Conservation (phyloP, 2,329 filamentous ascomycete genomes). For the Bipolaris gigantea region DNA sequence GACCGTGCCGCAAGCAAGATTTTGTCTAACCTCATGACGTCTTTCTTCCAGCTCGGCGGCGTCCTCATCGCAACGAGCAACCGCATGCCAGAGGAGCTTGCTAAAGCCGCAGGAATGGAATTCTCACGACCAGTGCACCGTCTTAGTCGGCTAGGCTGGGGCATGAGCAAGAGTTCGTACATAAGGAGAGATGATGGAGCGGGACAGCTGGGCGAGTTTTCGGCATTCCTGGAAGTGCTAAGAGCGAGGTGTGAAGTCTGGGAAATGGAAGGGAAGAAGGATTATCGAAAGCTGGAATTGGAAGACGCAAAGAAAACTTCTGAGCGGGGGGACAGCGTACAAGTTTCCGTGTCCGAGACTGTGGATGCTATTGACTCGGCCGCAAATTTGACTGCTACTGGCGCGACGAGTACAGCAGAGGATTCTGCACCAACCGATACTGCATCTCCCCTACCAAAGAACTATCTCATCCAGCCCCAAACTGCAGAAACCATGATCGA, state of each 20-base stretch:
- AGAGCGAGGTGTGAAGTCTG: constrained; percentile 79
- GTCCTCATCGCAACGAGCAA: constrained; percentile 81
- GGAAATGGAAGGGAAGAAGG: constrained; percentile 76
- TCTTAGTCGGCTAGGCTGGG: constrained; percentile 38
- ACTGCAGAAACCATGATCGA: constrained; percentile 22
- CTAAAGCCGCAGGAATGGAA: constrained; percentile 71
- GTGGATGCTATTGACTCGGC: background rate
- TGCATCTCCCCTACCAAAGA: constrained; percentile 29
- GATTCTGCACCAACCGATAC: background rate
- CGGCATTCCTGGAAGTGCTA: constrained; percentile 72
- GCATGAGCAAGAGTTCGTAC: constrained; percentile 55
- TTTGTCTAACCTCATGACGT: constrained; percentile 74
- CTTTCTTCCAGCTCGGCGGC: constrained; percentile 80
- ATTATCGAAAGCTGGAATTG: constrained; percentile 62
- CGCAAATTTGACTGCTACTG: background rate
- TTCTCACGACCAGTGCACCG: constrained; percentile 60
- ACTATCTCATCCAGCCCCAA: constrained; percentile 40
- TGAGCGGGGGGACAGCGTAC: constrained; percentile 2
- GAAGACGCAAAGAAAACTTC: constrained; percentile 16
- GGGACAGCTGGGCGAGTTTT: constrained; percentile 68
- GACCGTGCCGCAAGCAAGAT: constrained; percentile 79
- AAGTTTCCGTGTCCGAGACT: background rate
- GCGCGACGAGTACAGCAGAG: background rate
- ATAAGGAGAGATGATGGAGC: constrained; percentile 41
- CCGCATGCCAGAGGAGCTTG: constrained; percentile 79